Conservation (phyloP, 441 rosid genomes). For the Corymbia citriodora region DNA sequence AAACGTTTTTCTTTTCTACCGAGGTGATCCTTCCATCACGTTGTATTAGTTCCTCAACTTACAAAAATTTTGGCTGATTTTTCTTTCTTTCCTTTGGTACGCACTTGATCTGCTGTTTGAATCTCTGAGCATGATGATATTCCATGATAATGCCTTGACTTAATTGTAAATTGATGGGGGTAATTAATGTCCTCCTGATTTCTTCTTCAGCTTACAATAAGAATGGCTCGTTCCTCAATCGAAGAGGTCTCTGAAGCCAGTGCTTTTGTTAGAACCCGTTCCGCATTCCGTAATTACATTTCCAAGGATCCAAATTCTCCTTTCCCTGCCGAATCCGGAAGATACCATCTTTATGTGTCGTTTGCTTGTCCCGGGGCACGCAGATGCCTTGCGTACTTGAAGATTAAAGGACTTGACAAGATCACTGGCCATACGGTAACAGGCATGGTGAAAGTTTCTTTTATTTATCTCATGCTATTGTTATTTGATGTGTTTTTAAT, state of each 20-base stretch:
- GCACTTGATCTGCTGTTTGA: no score
- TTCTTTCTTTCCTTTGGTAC: no score
- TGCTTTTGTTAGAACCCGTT: conserved; percentile 67
- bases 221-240: conserved; percentile 70
- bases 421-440: conserved; percentile 65
- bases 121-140: no score
- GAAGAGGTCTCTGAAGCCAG: conserved; percentile 69
- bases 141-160: background rate
- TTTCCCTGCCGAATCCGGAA: conserved; percentile 70
- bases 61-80: no score
- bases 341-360: conserved; percentile 89
- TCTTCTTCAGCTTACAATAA: conserved; percentile 10
- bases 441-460: background rate
- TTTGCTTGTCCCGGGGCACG: conserved; percentile 98
- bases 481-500: background rate
- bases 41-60: no score
- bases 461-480: background rate
- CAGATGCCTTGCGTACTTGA: conserved; percentile 73
- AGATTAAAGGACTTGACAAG: conserved; percentile 77
- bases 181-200: background rate
- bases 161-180: background rate
- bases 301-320: conserved; percentile 53
- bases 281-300: conserved; percentile 68
- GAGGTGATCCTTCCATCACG: no score
- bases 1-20: no score